Evolutionary conservation across 2,329 filamentous ascomycete species (phyloP).

Genomic region (Cordyceps fumosorosea): DNA sequence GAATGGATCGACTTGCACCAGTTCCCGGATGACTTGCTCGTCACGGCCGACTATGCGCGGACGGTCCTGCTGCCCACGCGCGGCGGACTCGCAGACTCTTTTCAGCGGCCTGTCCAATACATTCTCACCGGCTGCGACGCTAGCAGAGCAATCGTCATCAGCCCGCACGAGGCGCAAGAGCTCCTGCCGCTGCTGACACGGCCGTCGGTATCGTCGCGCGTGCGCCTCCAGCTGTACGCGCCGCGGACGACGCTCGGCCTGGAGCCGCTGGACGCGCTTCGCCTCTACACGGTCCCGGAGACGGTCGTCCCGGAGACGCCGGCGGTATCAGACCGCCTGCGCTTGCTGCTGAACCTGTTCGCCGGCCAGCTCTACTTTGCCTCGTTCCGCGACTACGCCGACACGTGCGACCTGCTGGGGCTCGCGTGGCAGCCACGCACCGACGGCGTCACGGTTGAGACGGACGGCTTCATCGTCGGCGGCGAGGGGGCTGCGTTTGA

Average conservation of each 20-base stretch:
- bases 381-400: constrained; percentile 46
- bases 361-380: constrained; percentile 60
- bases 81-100: not conserved
- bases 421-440: constrained; percentile 28
- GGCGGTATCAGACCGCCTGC: not conserved
- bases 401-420: constrained; percentile 45
- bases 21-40: not conserved
- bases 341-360: constrained; percentile 51
- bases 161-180: constrained; percentile 51
- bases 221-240: constrained; percentile 42
- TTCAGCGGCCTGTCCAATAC: constrained; percentile 1
- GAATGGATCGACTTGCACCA: not conserved
- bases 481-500: constrained; percentile 15
- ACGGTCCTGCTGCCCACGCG: not conserved
- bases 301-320: not conserved
- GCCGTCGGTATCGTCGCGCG: constrained; percentile 20
- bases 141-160: constrained; percentile 46
- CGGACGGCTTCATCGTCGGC: constrained; percentile 28
- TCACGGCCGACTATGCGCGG: not conserved
- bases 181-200: constrained; percentile 34
- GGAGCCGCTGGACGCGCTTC: not conserved
- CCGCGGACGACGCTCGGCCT: not conserved
- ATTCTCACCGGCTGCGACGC: not conserved
- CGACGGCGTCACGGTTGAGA: constrained; percentile 16
- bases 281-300: not conserved